Evolutionary conservation across 2,329 filamentous ascomycete genomes (phyloP), one percentile per base, ranked within the genome.

Genomic region (Zasmidium cellare): DNA sequence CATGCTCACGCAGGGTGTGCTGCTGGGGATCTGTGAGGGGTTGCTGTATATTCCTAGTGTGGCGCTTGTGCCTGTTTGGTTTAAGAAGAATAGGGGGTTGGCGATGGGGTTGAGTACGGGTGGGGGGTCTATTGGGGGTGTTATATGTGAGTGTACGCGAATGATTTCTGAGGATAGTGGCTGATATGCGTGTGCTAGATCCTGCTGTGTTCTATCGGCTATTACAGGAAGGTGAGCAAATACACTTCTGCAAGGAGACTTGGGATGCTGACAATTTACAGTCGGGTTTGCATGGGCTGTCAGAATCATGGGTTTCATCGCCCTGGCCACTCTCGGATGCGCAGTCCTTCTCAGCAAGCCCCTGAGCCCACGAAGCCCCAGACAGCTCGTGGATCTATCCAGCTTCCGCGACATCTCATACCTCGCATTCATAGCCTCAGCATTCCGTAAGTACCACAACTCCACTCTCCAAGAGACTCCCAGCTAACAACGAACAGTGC

Each of bases 1-100:
- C 6, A 73, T 83, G 51, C 75, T 83, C n/a, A 74, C 78, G 0
- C 81, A 83, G 60, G 80, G 77, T n/a, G 54, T 83, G 25, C 78
- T 76, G 53, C 68, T 80, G n/a, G 62, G 62, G 12, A 20, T 64
- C 24, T 57, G 60, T n/a, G 25, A 28, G 12, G 86, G 86, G 2
- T 83, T 78, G 58, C 71, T 89, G 1, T 89, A 87, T 69, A 82
- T 85, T 41, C 83, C 87, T 0, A 77, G 80, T 41, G 77, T 90
- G 19, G 82, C 87, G 1, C 80, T 87, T 1, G 73, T 89, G 1
- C 82, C 86, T 2, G 86, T 86, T 3, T 90, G 89, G 64, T 88
- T 88, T 66, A 76, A 76, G 25, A 75, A 75, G 46, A 79, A 75
- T 59, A 76, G 82, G 53, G 79, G 79, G 0, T 72, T 88, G 24